Percentiles rank a stretch among this genome's conserved stretches.
These are phyloP conservation scores for Xylaria nigripes DNA, from an alignment of 495 filamentous ascomycete species.

Conservation along the genomic window DNA sequence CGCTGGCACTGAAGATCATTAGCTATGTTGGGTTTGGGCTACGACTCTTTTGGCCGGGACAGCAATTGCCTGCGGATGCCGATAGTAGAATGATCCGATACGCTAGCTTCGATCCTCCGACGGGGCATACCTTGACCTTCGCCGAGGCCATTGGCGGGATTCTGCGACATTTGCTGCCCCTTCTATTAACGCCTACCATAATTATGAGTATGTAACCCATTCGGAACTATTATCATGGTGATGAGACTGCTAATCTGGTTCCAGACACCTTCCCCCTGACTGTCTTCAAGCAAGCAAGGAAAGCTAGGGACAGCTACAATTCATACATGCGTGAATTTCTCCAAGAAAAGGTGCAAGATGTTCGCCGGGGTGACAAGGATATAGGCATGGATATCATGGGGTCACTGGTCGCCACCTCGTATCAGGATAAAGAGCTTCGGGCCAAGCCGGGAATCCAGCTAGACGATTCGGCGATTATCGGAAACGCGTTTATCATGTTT, in stretches of 20 bases:
- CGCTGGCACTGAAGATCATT: constrained; percentile 58
- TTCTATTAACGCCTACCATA: constrained; percentile 44
- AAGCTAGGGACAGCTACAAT: constrained; percentile 51
- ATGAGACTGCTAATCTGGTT: background rate
- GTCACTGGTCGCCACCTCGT: constrained; percentile 40
- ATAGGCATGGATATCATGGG: constrained; percentile 61
- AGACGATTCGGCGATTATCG: constrained; percentile 53
- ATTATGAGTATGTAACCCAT: constrained; percentile 30
- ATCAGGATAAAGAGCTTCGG: constrained; percentile 22
- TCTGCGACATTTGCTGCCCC: constrained; percentile 46
- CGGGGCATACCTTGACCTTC: constrained; percentile 54
- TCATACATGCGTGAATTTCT: constrained; percentile 59
- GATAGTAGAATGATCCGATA: constrained; percentile 37
- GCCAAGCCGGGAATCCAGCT: constrained; percentile 27
- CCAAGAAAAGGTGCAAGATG: constrained; percentile 43
- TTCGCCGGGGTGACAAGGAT: constrained; percentile 35
- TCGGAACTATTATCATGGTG: background rate
- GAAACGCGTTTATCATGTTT: constrained; percentile 64
- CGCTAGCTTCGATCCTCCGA: constrained; percentile 33
- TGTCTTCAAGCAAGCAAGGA: constrained; percentile 36
- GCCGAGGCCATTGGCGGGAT: constrained; percentile 43
- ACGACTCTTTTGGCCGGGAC: constrained; percentile 47
- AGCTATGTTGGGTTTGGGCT: constrained; percentile 60
- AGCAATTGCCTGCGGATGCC: constrained; percentile 30
- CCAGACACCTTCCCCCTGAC: constrained; percentile 42